phyloP scores from a whole-genome alignment of 495 filamentous ascomycete species.

The Pyrenula massariospora region DNA sequence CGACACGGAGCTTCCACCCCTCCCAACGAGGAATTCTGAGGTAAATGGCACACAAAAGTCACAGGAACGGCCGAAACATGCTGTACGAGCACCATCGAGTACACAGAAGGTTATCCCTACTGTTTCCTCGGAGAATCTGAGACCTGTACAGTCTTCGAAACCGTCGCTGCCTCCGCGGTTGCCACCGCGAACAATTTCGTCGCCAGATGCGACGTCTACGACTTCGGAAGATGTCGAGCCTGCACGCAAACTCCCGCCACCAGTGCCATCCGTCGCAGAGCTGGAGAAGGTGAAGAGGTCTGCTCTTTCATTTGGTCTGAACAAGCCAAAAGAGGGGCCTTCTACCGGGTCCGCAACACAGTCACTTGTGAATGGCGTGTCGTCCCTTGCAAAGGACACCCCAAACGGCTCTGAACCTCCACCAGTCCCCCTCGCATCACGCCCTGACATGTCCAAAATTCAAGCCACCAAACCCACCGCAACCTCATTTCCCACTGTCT shows the following conservation, averaged over 20 bases:
- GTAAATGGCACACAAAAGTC: slow-evolving; percentile 9
- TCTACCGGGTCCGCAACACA: slow-evolving; percentile 3
- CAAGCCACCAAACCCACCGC: slow-evolving; percentile 40
- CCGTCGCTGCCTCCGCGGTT: slow-evolving; percentile 4
- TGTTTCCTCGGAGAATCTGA: slow-evolving; percentile 11
- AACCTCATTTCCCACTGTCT: slow-evolving; percentile 26
- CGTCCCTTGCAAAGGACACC: slow-evolving; percentile 6
- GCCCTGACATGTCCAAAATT: slow-evolving; percentile 45
- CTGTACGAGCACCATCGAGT: neutral
- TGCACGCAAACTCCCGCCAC: slow-evolving; percentile 13
- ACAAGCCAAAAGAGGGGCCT: slow-evolving; percentile 13
- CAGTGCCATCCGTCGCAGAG: slow-evolving; percentile 16
- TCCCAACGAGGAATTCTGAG: slow-evolving; percentile 29
- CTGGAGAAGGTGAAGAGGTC: slow-evolving; percentile 20
- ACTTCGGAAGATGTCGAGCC: neutral
- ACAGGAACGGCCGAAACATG: slow-evolving; percentile 11
- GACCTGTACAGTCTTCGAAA: slow-evolving; percentile 7
- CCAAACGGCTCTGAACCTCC: slow-evolving; percentile 23
- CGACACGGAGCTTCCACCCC: slow-evolving; percentile 25
- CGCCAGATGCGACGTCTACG: neutral
- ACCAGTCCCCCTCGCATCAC: slow-evolving; percentile 42
- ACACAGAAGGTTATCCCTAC: slow-evolving; percentile 5
- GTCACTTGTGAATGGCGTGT: slow-evolving; percentile 5
- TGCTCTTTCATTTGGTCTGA: slow-evolving; percentile 28
- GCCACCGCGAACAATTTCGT: neutral